These are phyloP conservation scores for Leptographium flavum DNA, from an alignment of 2,329 filamentous ascomycete genomes.

Conservation along the genomic window DNA sequence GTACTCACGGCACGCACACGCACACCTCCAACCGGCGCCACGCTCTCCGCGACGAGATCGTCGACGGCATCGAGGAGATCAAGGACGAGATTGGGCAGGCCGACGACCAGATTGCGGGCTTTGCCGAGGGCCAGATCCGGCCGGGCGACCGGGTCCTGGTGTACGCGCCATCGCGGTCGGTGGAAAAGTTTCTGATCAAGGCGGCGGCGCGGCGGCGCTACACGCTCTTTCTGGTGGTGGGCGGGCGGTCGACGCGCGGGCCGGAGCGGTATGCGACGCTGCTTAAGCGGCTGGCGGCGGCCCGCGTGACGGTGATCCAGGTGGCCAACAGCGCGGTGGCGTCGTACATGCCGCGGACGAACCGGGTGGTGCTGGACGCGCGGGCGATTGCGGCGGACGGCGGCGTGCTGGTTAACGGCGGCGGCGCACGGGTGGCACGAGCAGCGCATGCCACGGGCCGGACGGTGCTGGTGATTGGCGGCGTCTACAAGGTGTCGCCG, in stretches of 20 bases:
- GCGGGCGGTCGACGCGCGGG: slow-evolving; percentile 10
- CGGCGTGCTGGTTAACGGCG: slow-evolving; percentile 68
- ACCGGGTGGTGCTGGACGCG: slow-evolving; percentile 86
- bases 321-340: slow-evolving; percentile 77
- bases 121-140: slow-evolving; percentile 84
- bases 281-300: slow-evolving; percentile 61
- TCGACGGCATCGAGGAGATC: slow-evolving; percentile 89
- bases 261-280: slow-evolving; percentile 35
- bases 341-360: slow-evolving; percentile 87
- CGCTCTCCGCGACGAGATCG: slow-evolving; percentile 76
- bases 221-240: slow-evolving; percentile 62
- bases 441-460: slow-evolving; percentile 72
- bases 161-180: slow-evolving; percentile 70
- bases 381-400: slow-evolving; percentile 82
- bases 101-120: slow-evolving; percentile 81
- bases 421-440: slow-evolving; percentile 69
- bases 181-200: slow-evolving; percentile 78
- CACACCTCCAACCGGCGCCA: slow-evolving; percentile 29
- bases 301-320: slow-evolving; percentile 69
- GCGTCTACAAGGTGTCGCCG: slow-evolving; percentile 87
- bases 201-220: slow-evolving; percentile 85
- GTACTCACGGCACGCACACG: no score
- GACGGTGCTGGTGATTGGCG: slow-evolving; percentile 77
- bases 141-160: slow-evolving; percentile 86
- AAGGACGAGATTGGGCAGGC: slow-evolving; percentile 89